Base-by-base conservation (phyloP, 768 basidiomycete genomes). In the Dendrothele bispora region DNA sequence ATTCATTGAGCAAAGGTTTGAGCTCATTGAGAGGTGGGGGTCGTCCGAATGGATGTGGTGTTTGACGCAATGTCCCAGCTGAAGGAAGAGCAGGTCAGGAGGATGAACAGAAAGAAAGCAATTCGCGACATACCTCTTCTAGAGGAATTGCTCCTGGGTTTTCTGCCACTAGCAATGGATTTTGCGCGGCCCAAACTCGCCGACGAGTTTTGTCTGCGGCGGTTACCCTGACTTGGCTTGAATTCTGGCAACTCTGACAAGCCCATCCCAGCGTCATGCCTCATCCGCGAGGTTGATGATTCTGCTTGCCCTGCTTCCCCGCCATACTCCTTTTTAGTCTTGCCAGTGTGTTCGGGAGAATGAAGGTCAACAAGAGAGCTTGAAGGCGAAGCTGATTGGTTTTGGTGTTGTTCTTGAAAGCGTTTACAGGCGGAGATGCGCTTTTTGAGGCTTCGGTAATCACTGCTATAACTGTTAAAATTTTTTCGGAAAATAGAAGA, bases 401-500 rank as follows among this genome's bases (percentile, higher is more conserved):
- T 32, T 62, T 37, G 69, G 60, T 68, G 65, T 1, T 62, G 64
- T 46, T 65, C 68, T 27, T 75, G 75, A 46, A 89, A n/a, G n/a
- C n/a, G n/a, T n/a, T n/a, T n/a, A n/a, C n/a, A 80, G 2, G 74
- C 73, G 12, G 70, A 69, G 20, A 91, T 83, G 12, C 74, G 71
- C 52, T 79, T 84, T 64, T 90, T 90, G 14, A 91, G 77, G 7
- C 74, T 79, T 2, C 77, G 76, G 57, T 91, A 91, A 61, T 91
- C 80, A 60, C 88, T 91, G 53, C 18, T 10, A 27, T 17, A 6
- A 8, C 26, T 43, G 20, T 17, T 41, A 30, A 35, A 32, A 32
- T 26, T 39, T 46, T 22, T n/a, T 26, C 32, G 22, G 46, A n/a
- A 24, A 30, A 4, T 20, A 21, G 18, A 20, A 20, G 24, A 47